Percentiles rank a stretch among this genome's conserved stretches.
These are phyloP conservation scores for Brettanomyces nanus DNA, from an alignment of 805 yeast species.

Conservation along the genomic window DNA sequence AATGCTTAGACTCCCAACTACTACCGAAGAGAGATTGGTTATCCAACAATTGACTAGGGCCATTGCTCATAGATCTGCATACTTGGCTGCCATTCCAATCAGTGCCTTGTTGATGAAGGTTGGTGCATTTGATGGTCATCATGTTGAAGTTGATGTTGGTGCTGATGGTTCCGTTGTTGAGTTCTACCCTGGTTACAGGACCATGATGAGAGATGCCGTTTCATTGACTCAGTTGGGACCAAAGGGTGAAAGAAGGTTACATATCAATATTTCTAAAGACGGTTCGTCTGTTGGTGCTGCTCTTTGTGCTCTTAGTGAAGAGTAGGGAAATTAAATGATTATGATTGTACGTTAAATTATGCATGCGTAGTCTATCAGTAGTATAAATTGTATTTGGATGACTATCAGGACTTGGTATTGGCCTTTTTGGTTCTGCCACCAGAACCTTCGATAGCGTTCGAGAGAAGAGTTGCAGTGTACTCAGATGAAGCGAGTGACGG, in stretches of 20 bases:
- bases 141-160: constrained; percentile 76
- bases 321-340: not conserved
- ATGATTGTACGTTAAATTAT: too few relatives aligned
- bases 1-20: constrained; percentile 61
- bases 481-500: not conserved
- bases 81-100: constrained; percentile 78
- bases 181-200: constrained; percentile 84
- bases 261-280: constrained; percentile 79
- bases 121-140: constrained; percentile 57
- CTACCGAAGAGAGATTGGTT: constrained; percentile 60
- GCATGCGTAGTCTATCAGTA: too few relatives aligned
- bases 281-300: constrained; percentile 99
- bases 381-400: not conserved
- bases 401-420: too few relatives aligned
- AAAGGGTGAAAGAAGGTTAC: constrained; percentile 66
- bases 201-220: constrained; percentile 72
- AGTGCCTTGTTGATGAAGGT: constrained; percentile 72
- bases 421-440: not conserved
- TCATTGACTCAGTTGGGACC: constrained; percentile 62
- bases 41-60: constrained; percentile 71
- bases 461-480: not conserved
- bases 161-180: constrained; percentile 95
- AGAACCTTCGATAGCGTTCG: not conserved
- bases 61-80: constrained; percentile 83
- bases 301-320: constrained; percentile 54